A percentile compares a stretch with the other conserved stretches of the same genome.
phyloP scores from a whole-genome alignment of 78 protist species.

The Dictyostelium purpureum region DNA sequence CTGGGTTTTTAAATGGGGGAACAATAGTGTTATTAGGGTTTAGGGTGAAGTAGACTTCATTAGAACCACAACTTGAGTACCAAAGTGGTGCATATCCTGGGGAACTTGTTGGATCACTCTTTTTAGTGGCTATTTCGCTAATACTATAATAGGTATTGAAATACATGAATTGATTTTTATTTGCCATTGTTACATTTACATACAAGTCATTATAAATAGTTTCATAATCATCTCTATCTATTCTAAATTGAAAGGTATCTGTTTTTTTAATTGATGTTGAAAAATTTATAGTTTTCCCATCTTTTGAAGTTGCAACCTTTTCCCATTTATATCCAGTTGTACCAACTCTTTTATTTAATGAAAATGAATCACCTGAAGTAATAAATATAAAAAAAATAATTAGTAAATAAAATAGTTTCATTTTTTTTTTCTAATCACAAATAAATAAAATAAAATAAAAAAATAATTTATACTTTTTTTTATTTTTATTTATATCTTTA shows the following conservation, averaged over 20 bases:
- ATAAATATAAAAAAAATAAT: neutral
- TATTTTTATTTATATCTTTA: too few relatives aligned
- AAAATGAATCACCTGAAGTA: neutral
- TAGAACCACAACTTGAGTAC: neutral
- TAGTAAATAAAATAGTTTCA: neutral
- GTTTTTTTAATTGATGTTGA: neutral
- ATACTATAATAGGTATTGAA: neutral
- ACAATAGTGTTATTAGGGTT: neutral
- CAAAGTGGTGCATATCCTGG: neutral
- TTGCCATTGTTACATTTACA: neutral
- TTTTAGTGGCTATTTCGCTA: neutral
- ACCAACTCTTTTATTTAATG: neutral
- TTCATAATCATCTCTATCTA: neutral
- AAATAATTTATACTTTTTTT: too few relatives aligned
- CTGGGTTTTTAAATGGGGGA: too few relatives aligned
- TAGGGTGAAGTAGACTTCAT: neutral
- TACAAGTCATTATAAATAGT: neutral
- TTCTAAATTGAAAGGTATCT: neutral
- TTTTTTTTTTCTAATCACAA: too few relatives aligned
- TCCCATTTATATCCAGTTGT: neutral
- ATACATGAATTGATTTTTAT: neutral
- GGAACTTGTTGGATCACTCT: neutral
- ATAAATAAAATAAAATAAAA: too few relatives aligned
- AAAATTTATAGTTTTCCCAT: neutral
- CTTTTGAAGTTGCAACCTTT: neutral